phyloP scores from a whole-genome alignment of 2,329 filamentous ascomycete genomes.

The Talaromyces sp. region DNA sequence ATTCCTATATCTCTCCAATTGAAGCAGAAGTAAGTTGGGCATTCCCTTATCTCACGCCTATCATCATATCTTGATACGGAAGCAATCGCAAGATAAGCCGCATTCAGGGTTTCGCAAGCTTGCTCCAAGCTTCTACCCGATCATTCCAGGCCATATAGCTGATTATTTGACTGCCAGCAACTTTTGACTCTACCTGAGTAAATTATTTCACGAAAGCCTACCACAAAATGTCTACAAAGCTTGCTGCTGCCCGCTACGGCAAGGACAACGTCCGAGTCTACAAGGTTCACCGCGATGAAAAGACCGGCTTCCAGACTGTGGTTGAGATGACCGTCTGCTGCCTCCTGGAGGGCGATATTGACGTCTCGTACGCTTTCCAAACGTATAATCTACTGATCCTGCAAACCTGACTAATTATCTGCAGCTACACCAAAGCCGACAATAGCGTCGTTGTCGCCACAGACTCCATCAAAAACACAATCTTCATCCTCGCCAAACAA shows the following conservation, averaged over 20 bases:
- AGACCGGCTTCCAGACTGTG: constrained; percentile 76
- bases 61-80: neutral
- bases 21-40: neutral
- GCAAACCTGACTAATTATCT: neutral
- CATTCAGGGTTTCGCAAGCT: neutral
- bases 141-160: neutral
- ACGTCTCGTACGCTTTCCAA: constrained; percentile 61
- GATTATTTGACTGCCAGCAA: neutral
- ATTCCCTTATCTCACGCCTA: neutral
- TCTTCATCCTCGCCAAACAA: constrained; percentile 92
- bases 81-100: constrained; percentile 4
- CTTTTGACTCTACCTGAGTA: neutral
- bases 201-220: neutral
- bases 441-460: constrained; percentile 95
- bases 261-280: constrained; percentile 97
- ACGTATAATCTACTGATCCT: neutral
- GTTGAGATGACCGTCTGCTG: constrained; percentile 94
- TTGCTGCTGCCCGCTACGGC: constrained; percentile 49
- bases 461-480: constrained; percentile 97
- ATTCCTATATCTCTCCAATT: neutral
- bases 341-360: constrained; percentile 88
- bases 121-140: neutral
- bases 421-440: constrained; percentile 85
- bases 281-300: constrained; percentile 81
- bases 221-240: constrained; percentile 33